A percentile compares a stretch with the other conserved stretches of the same genome.
These are phyloP conservation scores for Ashbya aceris DNA, from an alignment of 1,139 yeast species.

Conservation along the genomic window DNA sequence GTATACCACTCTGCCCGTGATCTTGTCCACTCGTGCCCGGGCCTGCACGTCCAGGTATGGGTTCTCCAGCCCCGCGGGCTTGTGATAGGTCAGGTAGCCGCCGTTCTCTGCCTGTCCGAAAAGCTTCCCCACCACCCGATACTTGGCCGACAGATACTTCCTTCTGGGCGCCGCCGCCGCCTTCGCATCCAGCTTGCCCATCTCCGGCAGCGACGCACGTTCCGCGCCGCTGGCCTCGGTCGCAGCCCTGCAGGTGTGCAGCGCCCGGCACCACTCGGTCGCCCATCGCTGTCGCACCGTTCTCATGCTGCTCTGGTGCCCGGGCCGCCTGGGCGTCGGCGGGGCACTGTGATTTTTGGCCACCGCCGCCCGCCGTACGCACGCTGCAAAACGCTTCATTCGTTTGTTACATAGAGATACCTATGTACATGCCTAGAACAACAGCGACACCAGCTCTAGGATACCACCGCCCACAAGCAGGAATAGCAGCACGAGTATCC, in stretches of 20 bases:
- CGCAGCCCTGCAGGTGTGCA: no score
- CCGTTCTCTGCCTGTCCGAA: conserved; percentile 7
- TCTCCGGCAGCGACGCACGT: no score
- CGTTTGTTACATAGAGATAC: no score
- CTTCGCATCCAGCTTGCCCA: no score
- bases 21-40: conserved; percentile 6
- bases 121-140: conserved; percentile 6
- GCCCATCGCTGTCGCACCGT: no score
- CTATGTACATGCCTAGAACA: conserved; percentile 26
- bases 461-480: conserved; percentile 78
- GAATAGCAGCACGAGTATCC: conserved; percentile 46
- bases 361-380: no score
- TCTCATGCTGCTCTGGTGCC: no score
- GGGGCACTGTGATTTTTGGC: no score
- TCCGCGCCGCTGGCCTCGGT: no score
- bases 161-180: conserved; percentile 5
- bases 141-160: conserved; percentile 12
- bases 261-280: no score
- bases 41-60: conserved; percentile 16
- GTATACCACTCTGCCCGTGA: conserved; percentile 2
- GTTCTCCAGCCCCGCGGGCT: conserved; percentile 9
- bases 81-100: conserved; percentile 8
- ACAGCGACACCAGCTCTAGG: conserved; percentile 51
- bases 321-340: no score
- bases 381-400: no score